Conservation (phyloP, 495 filamentous ascomycete species). For the Aspergillus mulundensis region DNA sequence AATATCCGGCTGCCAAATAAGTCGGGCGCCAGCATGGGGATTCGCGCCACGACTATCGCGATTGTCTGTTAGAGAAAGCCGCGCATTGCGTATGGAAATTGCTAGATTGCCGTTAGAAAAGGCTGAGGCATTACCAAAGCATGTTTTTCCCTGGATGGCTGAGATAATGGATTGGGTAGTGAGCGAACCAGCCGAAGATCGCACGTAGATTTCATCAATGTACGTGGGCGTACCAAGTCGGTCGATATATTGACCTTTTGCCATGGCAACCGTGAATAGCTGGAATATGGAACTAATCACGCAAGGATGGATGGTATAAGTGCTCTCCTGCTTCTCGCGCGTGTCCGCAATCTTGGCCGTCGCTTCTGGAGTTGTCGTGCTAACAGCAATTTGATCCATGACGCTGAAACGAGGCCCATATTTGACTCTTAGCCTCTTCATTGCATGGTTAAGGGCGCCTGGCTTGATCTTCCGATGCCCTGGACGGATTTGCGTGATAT, state of each 20-base stretch:
- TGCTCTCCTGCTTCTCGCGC: background rate
- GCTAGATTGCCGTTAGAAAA: background rate
- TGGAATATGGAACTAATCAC: background rate
- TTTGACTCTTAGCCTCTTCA: background rate
- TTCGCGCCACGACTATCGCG: background rate
- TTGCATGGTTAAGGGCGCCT: background rate
- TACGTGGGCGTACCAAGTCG: background rate
- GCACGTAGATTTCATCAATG: background rate
- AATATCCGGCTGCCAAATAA: conserved; percentile 5
- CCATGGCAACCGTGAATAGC: background rate
- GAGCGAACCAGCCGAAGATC: background rate
- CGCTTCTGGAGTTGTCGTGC: background rate
- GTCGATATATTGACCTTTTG: background rate
- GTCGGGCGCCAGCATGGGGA: background rate
- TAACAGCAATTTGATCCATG: background rate
- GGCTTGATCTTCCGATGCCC: background rate
- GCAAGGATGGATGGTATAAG: background rate
- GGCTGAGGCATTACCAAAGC: background rate
- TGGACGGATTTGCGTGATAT: background rate
- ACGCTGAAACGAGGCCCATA: conserved; percentile 5
- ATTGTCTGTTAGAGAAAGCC: background rate
- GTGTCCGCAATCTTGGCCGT: background rate
- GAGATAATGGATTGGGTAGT: background rate
- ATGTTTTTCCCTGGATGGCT: background rate
- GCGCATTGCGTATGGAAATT: background rate